Percentiles rank a stretch among this genome's conserved stretches.
These are phyloP conservation scores for Leishmania gerbilli DNA, from an alignment of 208 protist genomes.

Conservation along the genomic window DNA sequence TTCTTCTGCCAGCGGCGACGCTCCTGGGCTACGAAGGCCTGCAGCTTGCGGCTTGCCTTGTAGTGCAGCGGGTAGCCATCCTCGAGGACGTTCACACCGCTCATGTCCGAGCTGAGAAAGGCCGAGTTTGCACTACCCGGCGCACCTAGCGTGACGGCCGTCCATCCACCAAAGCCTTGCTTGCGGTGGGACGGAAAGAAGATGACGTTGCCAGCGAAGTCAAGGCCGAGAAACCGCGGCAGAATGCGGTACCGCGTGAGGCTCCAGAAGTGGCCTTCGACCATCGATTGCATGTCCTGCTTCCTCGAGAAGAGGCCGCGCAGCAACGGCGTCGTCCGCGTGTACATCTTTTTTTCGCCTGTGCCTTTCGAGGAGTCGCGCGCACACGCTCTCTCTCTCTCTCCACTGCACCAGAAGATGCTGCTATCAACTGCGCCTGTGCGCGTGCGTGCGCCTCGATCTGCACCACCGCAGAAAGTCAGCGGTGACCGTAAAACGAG, in stretches of 20 bases:
- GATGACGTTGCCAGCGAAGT: slow-evolving; percentile 88
- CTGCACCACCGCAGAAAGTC: not conserved
- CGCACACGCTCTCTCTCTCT: not conserved
- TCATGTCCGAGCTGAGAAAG: slow-evolving; percentile 73
- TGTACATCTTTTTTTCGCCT: slow-evolving; percentile 26
- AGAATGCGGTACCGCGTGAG: slow-evolving; percentile 87
- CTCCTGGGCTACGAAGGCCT: slow-evolving; percentile 72
- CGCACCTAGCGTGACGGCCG: slow-evolving; percentile 76
- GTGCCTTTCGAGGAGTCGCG: not conserved
- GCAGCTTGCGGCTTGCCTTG: slow-evolving; percentile 72
- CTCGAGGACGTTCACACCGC: slow-evolving; percentile 79
- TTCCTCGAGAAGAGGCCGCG: slow-evolving; percentile 34
- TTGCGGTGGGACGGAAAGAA: slow-evolving; percentile 83
- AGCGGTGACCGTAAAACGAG: not conserved
- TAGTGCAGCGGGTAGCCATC: slow-evolving; percentile 90
- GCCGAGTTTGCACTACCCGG: slow-evolving; percentile 36
- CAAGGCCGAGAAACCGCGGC: slow-evolving; percentile 71
- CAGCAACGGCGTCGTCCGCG: slow-evolving; percentile 22
- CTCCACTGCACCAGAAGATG: not conserved
- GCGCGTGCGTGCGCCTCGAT: not conserved
- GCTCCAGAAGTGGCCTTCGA: slow-evolving; percentile 87
- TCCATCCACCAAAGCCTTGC: slow-evolving; percentile 82
- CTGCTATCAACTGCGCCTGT: not conserved
- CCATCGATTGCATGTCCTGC: slow-evolving; percentile 46
- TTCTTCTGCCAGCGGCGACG: slow-evolving; percentile 47